These are phyloP conservation scores for Fraxinus sp. DNA, from an alignment of 305 asterid genomes.

Conservation along the genomic window DNA sequence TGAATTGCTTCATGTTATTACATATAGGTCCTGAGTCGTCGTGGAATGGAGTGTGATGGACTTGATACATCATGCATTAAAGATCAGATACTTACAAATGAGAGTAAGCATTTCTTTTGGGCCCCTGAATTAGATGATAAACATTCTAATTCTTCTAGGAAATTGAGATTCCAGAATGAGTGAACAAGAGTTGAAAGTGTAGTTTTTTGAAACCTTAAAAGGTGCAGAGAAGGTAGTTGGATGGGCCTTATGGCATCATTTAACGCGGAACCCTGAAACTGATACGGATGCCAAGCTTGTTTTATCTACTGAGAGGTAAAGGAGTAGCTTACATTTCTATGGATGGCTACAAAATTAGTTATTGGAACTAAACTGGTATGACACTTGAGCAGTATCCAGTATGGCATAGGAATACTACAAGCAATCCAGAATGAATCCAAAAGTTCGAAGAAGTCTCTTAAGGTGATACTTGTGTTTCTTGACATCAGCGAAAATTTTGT, in stretches of 20 bases:
- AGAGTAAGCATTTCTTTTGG: conserved; percentile 41
- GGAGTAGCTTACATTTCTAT: conserved; percentile 18
- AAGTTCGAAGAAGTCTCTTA: conserved; percentile 64
- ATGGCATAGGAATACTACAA: conserved; percentile 56
- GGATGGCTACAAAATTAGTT: conserved; percentile 13
- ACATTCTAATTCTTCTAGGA: conserved; percentile 5
- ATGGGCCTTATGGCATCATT: conserved; percentile 70
- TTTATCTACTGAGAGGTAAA: conserved; percentile 61
- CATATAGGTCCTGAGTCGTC: conserved; percentile 64
- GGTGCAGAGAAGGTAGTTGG: conserved; percentile 79
- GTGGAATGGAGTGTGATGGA: conserved; percentile 59
- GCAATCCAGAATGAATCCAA: conserved; percentile 58
- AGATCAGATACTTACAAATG: conserved; percentile 65
- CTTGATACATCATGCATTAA: conserved; percentile 51
- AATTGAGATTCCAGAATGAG: conserved; percentile 13
- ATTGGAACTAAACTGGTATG: conserved; percentile 9
- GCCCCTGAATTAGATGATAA: not conserved
- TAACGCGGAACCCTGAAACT: conserved; percentile 51
- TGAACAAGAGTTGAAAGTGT: not conserved
- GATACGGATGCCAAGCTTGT: conserved; percentile 45
- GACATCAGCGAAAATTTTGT: conserved; percentile 9
- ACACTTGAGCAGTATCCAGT: conserved; percentile 52
- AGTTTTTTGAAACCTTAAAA: conserved; percentile 31
- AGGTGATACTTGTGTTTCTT: conserved; percentile 38
- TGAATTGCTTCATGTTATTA: conserved; percentile 15